Evolutionary conservation across 106 monocot species (phyloP).

Genomic region (Dendrobium chrysotoxum): DNA sequence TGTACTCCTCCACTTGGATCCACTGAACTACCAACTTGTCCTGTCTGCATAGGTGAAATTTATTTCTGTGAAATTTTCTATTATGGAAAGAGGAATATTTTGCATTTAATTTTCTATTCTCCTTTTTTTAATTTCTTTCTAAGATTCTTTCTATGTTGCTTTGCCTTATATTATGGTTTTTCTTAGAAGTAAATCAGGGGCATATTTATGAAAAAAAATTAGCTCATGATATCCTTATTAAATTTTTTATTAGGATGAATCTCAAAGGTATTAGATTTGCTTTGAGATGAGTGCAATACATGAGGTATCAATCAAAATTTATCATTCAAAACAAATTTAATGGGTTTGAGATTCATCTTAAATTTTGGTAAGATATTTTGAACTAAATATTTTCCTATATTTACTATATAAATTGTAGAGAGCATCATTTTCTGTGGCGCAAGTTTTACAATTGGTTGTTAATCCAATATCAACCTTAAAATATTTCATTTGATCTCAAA

Average conservation of each 20-base stretch:
- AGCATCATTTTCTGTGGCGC: neutral
- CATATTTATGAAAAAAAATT: neutral
- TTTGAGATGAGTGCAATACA: too few species aligned
- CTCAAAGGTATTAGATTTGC: too few species aligned
- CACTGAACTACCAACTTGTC: slow-evolving; percentile 79
- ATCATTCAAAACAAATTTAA: too few species aligned
- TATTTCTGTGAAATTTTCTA: neutral
- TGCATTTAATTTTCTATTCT: neutral
- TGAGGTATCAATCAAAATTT: too few species aligned
- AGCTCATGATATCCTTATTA: too few species aligned
- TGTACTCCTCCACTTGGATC: slow-evolving; percentile 52
- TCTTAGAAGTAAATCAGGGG: neutral
- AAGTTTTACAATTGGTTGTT: neutral
- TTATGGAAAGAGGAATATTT: neutral
- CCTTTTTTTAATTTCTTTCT: neutral
- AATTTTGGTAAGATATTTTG: too few species aligned
- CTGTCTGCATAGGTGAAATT: slow-evolving; percentile 77
- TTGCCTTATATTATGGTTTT: neutral
- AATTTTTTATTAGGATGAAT: too few species aligned
- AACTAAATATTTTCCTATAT: neutral
- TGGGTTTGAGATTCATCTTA: too few species aligned
- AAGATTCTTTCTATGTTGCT: neutral
- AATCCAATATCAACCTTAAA: neutral
- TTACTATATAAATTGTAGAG: neutral
- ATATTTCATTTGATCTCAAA: neutral